These are phyloP conservation scores for Cucumis melo DNA, from an alignment of 306 rosid species.

Conservation along the genomic window DNA sequence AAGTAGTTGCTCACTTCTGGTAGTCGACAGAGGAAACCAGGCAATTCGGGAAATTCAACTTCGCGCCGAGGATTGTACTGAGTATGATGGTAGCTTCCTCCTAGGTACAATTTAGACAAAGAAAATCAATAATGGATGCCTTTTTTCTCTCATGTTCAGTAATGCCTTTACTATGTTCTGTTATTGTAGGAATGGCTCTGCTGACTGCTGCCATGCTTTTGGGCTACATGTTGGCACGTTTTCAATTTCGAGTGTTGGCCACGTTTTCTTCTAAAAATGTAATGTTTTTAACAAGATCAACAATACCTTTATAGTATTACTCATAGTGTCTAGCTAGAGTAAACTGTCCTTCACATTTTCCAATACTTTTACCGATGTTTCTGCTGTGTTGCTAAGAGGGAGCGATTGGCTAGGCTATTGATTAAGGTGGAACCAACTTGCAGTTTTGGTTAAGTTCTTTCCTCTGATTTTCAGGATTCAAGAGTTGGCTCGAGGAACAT, in stretches of 20 bases:
- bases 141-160: neutral
- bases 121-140: neutral
- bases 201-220: conserved; percentile 58
- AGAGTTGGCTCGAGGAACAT: neutral
- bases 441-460: neutral
- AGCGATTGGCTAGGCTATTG: neutral
- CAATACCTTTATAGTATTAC: neutral
- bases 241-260: conserved; percentile 50
- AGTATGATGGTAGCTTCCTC: conserved; percentile 43
- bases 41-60: conserved; percentile 93
- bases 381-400: neutral
- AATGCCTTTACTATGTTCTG: neutral
- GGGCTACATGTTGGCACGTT: conserved; percentile 83
- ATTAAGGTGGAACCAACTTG: neutral
- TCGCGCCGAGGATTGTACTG: conserved; percentile 54
- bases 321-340: neutral
- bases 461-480: neutral
- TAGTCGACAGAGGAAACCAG: conserved; percentile 81
- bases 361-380: neutral
- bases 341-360: neutral
- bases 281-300: neutral
- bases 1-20: conserved; percentile 80
- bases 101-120: conserved; percentile 37
- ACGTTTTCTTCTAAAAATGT: conserved; percentile 65
- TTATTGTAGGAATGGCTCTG: conserved; percentile 51